Evolutionary conservation across 2,329 filamentous ascomycete genomes (phyloP).

Genomic region (Fusarium sp.): DNA sequence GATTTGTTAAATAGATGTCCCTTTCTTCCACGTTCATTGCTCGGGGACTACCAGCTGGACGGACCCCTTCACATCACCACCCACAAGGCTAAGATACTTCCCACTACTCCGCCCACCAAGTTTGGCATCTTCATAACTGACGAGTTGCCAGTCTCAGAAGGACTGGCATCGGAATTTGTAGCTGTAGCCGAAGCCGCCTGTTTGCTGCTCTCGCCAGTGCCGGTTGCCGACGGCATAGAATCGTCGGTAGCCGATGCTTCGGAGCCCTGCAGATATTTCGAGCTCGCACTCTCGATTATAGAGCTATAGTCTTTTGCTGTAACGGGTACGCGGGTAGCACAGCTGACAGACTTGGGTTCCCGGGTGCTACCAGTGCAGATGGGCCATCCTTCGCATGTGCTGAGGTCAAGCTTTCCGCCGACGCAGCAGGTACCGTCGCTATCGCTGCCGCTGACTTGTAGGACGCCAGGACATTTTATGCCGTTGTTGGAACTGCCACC

Average conservation of each 20-base stretch:
- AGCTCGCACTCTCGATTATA: slow-evolving; percentile 20
- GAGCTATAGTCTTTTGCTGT: slow-evolving; percentile 14
- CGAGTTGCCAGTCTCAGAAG: not conserved
- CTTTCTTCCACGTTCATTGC: too few relatives aligned
- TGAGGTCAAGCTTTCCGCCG: slow-evolving; percentile 19
- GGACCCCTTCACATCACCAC: not conserved
- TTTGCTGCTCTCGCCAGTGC: not conserved
- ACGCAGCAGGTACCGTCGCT: slow-evolving; percentile 19
- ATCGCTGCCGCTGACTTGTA: not conserved
- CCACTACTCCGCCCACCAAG: not conserved
- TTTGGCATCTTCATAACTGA: not conserved
- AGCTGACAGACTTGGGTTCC: slow-evolving; percentile 8
- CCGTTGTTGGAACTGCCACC: not conserved
- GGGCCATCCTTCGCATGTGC: slow-evolving; percentile 28
- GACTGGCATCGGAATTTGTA: not conserved
- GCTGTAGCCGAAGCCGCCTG: not conserved
- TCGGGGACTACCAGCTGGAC: too few relatives aligned
- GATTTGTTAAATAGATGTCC: not conserved
- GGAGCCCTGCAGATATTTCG: slow-evolving; percentile 1
- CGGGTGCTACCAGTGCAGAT: slow-evolving; percentile 20
- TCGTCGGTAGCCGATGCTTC: not conserved
- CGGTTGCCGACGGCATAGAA: not conserved
- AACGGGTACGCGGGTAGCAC: slow-evolving; percentile 8
- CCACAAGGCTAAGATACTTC: slow-evolving; percentile 12
- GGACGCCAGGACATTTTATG: slow-evolving; percentile 19